These are phyloP conservation scores for Trichoderma lentiforme DNA, from an alignment of 2,329 filamentous ascomycete species.

Conservation along the genomic window DNA sequence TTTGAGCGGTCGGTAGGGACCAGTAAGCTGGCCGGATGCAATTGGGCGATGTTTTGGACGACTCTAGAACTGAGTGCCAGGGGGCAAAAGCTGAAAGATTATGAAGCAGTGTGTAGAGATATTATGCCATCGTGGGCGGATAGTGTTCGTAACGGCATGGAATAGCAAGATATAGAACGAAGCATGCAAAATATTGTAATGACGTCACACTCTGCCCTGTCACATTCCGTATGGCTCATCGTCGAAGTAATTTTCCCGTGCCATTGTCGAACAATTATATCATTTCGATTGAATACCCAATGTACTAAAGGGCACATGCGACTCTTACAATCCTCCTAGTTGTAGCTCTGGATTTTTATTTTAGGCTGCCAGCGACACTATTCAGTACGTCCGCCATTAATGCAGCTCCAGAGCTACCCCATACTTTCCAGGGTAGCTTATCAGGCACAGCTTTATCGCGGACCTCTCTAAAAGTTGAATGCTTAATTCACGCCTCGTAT, in stretches of 20 bases:
- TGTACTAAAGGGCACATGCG: not conserved
- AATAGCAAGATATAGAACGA: not conserved
- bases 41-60: constrained; percentile 99
- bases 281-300: not conserved
- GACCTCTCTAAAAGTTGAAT: not conserved
- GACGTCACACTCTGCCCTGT: not conserved
- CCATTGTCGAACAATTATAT: not conserved
- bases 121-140: constrained; percentile 64
- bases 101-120: constrained; percentile 69
- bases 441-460: not conserved
- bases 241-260: not conserved
- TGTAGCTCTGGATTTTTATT: not conserved
- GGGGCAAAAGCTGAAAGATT: constrained; percentile 58
- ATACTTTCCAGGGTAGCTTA: not conserved
- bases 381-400: not conserved
- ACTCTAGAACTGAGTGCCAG: constrained; percentile 61
- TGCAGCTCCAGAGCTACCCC: not conserved
- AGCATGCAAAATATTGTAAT: not conserved
- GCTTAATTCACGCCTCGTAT: not conserved
- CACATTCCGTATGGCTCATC: not conserved
- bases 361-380: not conserved
- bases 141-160: not conserved
- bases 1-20: constrained; percentile 86
- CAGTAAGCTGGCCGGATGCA: constrained; percentile 73
- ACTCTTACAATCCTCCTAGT: not conserved